phyloP scores from a whole-genome alignment of 1,139 yeast genomes.

The Kurtzmaniella quercitrusa region DNA sequence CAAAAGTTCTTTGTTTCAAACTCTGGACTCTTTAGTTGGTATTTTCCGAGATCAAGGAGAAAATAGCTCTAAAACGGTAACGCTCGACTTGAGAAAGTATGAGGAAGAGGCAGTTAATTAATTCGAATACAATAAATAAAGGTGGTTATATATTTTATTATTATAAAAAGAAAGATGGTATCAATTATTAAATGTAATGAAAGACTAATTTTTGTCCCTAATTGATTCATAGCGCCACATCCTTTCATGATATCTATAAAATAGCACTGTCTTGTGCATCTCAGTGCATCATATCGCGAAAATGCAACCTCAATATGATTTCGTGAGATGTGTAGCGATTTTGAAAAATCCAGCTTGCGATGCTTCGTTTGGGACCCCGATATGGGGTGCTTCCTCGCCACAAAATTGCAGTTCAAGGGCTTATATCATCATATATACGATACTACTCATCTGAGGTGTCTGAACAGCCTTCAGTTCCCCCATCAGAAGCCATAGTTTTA shows the following conservation, averaged over 20 bases:
- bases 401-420: not conserved
- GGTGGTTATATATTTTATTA: not conserved
- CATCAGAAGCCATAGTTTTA: not conserved
- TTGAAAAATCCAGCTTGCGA: not conserved
- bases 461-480: not conserved
- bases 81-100: constrained; percentile 67
- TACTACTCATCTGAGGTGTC: not conserved
- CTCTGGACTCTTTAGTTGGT: constrained; percentile 89
- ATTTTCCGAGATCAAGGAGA: constrained; percentile 81
- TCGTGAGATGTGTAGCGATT: not conserved
- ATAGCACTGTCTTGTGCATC: too few relatives aligned
- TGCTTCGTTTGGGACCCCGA: not conserved
- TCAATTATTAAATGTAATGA: not conserved
- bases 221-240: too few relatives aligned
- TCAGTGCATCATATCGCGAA: too few relatives aligned
- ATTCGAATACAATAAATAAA: constrained; percentile 1
- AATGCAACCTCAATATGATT: not conserved
- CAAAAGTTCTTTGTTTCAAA: constrained; percentile 82
- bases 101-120: constrained; percentile 34
- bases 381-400: not conserved
- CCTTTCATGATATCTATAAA: too few relatives aligned
- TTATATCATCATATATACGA: not conserved
- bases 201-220: constrained; percentile 1
- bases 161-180: not conserved
- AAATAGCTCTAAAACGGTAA: constrained; percentile 73